Base-by-base conservation (phyloP, 768 basidiomycete species). In the Kwoniella europaea region DNA sequence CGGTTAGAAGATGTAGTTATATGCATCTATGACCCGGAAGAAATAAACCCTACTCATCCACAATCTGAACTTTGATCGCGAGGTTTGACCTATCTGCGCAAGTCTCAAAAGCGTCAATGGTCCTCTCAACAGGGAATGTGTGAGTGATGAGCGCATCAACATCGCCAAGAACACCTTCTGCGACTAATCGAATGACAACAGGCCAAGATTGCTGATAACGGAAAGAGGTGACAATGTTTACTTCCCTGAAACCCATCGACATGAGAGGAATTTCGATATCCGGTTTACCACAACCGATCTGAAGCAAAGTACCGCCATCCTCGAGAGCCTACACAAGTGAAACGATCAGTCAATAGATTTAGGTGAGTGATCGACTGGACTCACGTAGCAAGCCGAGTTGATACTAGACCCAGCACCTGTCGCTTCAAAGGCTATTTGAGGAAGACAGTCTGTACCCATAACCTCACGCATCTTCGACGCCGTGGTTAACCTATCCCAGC, bases 1-100 rank as follows among this genome's bases (percentile, higher is more conserved):
- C 12, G 54, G 2, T 10, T 2, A 20, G 24, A 20, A n/a, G 20
- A 27, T 12, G 5, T 12, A 20, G 1, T 4, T 10, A n/a, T n/a
- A 56, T 12, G 4, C 12, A 10, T 15, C n/a, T 9, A n/a, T 3
- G 3, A 27, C n/a, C 35, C 29, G 42, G 29, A 12, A 57, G 24
- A 52, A 20, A 13, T 12, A 66, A 18, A 41, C 35, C 41, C 56
- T 59, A 67, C 43, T 67, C 65, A 35, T 67, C 65, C 7, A 67
- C 56, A 22, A 67, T 58, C 76, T 81, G 78, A 16, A 79, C 79
- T 64, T 83, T 83, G 74, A 83, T 77, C 10, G 77, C 73, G 5
- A 77, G 69, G 13, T 59, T 73, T 4, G 24, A 66, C 16, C 74
- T 62, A 69, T 83, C 81, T 4, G 73, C 77, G 43, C 71, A 73